These are phyloP conservation scores for Parsonsia alboflavescens DNA, from an alignment of 257 asterid genomes.

Conservation along the genomic window DNA sequence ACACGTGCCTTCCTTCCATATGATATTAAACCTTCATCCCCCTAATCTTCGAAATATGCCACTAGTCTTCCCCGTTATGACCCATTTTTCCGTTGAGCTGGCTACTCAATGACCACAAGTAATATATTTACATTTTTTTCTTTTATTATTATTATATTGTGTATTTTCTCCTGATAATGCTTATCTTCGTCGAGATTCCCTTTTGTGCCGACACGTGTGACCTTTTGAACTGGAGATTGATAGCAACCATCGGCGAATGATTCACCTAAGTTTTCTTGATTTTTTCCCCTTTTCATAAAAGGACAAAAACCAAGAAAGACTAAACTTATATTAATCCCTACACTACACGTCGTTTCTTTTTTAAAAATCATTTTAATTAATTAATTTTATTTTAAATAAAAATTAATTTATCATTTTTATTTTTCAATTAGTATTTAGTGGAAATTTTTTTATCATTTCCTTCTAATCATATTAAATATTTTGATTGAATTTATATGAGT, in stretches of 20 bases:
- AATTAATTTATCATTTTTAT: too few relatives aligned
- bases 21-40: not conserved
- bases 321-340: too few relatives aligned
- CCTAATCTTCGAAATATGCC: not conserved
- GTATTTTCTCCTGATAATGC: slow-evolving; percentile 31
- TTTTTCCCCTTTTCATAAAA: not conserved
- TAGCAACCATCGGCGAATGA: slow-evolving; percentile 21
- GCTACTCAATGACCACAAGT: slow-evolving; percentile 49
- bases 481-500: too few relatives aligned
- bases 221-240: slow-evolving; percentile 25
- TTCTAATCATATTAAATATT: too few relatives aligned
- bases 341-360: too few relatives aligned
- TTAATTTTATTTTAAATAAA: too few relatives aligned
- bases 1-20: not conserved
- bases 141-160: too few relatives aligned
- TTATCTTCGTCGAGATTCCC: slow-evolving; percentile 33
- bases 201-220: slow-evolving; percentile 34
- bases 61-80: slow-evolving; percentile 21
- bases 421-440: too few relatives aligned
- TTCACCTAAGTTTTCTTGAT: not conserved
- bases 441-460: too few relatives aligned
- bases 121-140: too few relatives aligned
- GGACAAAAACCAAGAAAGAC: not conserved
- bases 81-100: slow-evolving; percentile 37
- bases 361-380: too few relatives aligned